Conservation (phyloP, 345 rosid genomes). For the Brassica juncea region DNA sequence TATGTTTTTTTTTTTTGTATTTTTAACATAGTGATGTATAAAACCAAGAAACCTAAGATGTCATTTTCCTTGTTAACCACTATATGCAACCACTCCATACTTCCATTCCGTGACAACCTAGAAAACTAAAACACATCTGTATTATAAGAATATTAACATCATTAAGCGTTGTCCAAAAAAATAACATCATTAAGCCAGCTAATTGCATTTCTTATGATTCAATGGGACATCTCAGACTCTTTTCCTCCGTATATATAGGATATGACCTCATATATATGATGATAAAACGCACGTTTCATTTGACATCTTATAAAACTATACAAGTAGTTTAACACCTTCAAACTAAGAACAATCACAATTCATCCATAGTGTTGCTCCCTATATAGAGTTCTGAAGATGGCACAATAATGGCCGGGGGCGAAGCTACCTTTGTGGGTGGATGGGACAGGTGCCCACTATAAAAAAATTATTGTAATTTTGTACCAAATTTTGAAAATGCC, state of each 20-base stretch:
- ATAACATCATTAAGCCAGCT: not conserved
- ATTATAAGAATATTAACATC: not conserved
- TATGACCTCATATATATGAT: not conserved
- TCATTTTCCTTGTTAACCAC: not conserved
- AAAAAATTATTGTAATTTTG: too few relatives aligned
- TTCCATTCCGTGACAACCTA: slow-evolving; percentile 8
- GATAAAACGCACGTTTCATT: not conserved
- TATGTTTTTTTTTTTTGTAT: too few relatives aligned
- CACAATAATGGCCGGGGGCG: too few relatives aligned
- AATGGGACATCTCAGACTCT: not conserved
- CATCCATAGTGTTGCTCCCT: not conserved
- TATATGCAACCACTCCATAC: not conserved
- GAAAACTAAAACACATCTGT: not conserved
- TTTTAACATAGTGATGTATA: not conserved
- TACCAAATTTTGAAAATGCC: too few relatives aligned
- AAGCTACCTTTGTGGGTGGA: too few relatives aligned
- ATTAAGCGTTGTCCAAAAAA: not conserved
- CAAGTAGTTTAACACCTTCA: not conserved
- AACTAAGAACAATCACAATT: not conserved
- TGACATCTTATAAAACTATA: not conserved
- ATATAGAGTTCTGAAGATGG: too few relatives aligned
- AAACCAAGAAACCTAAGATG: not conserved
- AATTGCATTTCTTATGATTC: not conserved
- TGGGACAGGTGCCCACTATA: too few relatives aligned
- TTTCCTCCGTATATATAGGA: not conserved